Percentiles rank a stretch among this genome's conserved stretches.
These are phyloP conservation scores for Fraxinus angustifolia DNA, from an alignment of 305 asterid species.

Conservation along the genomic window DNA sequence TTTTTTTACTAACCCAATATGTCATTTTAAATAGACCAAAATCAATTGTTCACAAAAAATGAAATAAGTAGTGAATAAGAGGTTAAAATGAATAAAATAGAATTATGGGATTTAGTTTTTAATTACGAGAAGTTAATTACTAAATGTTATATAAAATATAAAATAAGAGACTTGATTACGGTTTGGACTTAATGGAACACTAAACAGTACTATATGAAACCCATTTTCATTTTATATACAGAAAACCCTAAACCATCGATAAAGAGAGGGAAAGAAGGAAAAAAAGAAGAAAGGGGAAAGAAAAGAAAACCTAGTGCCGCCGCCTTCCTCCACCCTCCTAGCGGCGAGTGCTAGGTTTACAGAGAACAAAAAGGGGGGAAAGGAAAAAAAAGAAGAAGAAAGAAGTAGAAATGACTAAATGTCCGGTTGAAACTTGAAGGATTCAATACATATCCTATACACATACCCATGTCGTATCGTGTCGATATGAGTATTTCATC, in stretches of 20 bases:
- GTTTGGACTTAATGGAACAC: neutral
- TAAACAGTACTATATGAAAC: neutral
- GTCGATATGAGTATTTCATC: neutral
- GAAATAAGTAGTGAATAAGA: too few relatives aligned
- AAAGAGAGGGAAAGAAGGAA: neutral
- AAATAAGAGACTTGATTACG: too few relatives aligned
- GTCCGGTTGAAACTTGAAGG: neutral
- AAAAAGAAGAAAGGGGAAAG: too few relatives aligned
- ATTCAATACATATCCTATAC: neutral
- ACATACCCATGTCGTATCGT: neutral
- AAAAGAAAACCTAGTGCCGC: neutral
- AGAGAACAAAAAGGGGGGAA: neutral
- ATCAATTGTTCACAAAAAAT: too few relatives aligned
- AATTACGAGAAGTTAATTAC: neutral
- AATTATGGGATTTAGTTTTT: too few relatives aligned
- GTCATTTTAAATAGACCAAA: too few relatives aligned
- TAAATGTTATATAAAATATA: too few relatives aligned
- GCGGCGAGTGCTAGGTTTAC: neutral
- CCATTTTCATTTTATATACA: neutral
- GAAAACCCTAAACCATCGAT: neutral
- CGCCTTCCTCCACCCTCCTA: neutral
- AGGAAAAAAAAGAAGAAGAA: too few relatives aligned
- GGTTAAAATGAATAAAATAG: too few relatives aligned
- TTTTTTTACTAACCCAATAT: too few relatives aligned
- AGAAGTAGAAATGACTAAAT: too few relatives aligned